Base-by-base conservation (phyloP, 768 basidiomycete species). In the Leccinum pellstonianum region DNA sequence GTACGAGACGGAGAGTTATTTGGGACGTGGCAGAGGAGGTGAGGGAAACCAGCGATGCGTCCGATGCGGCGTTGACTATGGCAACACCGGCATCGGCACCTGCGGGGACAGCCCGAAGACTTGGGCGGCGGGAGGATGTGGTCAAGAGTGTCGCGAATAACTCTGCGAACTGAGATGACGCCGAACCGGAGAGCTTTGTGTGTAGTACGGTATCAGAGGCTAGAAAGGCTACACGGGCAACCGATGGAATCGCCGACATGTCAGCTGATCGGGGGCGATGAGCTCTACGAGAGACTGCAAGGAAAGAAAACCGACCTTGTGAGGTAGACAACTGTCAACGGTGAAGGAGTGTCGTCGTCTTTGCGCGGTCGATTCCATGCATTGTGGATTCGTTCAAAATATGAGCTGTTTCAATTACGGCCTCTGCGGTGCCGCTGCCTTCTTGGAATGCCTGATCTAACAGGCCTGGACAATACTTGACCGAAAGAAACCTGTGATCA, bases 211-310 rank as follows among this genome's bases (percentile, higher is more conserved):
- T 74, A 65, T 90, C 88, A 8, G 91, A 89, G 29, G 86, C 79
- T 31, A 90, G 74, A 70, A 81, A 86, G n/a, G 86, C 88, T 61
- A 92, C 80, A 35, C 90, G 86, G 43, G 87, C 82, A 56, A 89
- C 86, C 5, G 81, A 66, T 12, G 67, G 56, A 50, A 75, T 57
- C 1, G 76, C 60, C 1, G 77, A 62, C 23, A 23, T 23, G 23
- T 23, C 23, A 23, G 23, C 23, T 5, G 21, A 25, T 0, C 0
- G 27, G 27, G 33, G 17, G 47, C 0, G 37, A 43, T 68, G 50
- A 70, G 57, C 10, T 56, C 55, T 55, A 53, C 14, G 58, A 48
- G 3, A 15, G 43, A 15, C 35, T 4, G n/a, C 33, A 41, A 53
- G 7, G 51, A 31, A 52, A 21, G 31, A 27, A 5, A 6, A n/a